Conservation (phyloP, 805 yeast species). For the Saccharomyces cerevisiae region DNA sequence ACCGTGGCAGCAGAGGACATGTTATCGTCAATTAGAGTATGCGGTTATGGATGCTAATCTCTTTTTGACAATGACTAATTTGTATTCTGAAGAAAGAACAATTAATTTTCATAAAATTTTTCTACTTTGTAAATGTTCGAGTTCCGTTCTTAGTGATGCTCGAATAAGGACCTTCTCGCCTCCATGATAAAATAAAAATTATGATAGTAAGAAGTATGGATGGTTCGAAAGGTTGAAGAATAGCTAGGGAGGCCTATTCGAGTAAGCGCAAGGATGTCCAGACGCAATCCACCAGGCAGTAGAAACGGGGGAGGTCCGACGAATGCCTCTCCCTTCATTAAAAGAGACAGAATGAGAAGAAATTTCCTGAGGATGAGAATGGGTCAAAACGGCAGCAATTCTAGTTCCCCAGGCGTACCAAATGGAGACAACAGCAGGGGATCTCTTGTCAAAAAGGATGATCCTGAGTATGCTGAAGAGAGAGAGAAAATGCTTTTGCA, state of each 20-base stretch:
- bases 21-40: neutral
- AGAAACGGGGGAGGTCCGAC: constrained; percentile 12
- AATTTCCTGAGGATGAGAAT: constrained; percentile 26
- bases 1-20: constrained; percentile 10
- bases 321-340: constrained; percentile 30
- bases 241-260: neutral
- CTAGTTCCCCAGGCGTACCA: neutral
- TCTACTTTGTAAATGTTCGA: neutral
- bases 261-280: neutral
- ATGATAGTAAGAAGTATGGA: neutral
- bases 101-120: neutral
- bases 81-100: neutral
- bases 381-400: constrained; percentile 1
- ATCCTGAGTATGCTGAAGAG: constrained; percentile 25
- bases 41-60: neutral
- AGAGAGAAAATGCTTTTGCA: constrained; percentile 19
- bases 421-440: neutral
- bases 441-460: constrained; percentile 25
- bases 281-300: neutral
- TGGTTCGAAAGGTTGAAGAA: neutral
- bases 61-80: neutral
- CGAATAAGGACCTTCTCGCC: neutral
- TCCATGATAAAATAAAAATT: neutral
- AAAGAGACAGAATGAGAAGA: constrained; percentile 30
- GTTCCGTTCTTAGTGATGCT: neutral